Base-by-base conservation (phyloP, 2,329 filamentous ascomycete genomes). In the Aspergillus texensis region DNA sequence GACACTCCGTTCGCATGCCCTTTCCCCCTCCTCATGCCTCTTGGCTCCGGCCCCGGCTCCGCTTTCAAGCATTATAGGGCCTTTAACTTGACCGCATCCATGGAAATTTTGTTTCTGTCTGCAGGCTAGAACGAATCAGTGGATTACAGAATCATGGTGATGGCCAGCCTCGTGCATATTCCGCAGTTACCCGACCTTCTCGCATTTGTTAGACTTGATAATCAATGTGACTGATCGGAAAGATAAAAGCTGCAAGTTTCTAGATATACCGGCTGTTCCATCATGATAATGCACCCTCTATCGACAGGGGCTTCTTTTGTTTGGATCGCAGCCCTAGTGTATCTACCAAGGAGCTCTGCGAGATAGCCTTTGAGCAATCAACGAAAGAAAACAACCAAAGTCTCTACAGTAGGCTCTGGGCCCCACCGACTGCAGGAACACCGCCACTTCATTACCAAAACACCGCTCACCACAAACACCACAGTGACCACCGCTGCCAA, bases 391-490 rank as follows among this genome's bases (percentile, higher is more conserved):
- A 16, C n/a, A 12, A 53, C 32, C 43, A 45, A 58, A 46, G 45
- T 55, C 43, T 46, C 30, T 57, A 52, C 60, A 59, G 60, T 55
- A 60, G 57, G 43, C 52, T 55, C 56, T 45, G 39, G 48, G 58
- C 52, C 58, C 61, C 57, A 58, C 50, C 45, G 30, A 67, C 64
- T 67, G 68, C 68, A 69, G 68, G 68, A 69, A 70, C 66, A 68
- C 66, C 65, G 66, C 68, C 65, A 67, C 59, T 66, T 62, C 62
- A 63, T 54, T 43, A 21, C 61, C 55, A 50, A 21, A 48, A 24
- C 55, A 57, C 62, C 62, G 59, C 52, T 60, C 57, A 55, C 60
- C 28, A 60, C 41, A 54, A 54, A 50, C 60, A 61, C 41, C 39
- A 45, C 60, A 28, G 62, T 66, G 62, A 65, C 63, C 41, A 28